Conservation (phyloP, 768 basidiomycete genomes). For the Russula compacta region DNA sequence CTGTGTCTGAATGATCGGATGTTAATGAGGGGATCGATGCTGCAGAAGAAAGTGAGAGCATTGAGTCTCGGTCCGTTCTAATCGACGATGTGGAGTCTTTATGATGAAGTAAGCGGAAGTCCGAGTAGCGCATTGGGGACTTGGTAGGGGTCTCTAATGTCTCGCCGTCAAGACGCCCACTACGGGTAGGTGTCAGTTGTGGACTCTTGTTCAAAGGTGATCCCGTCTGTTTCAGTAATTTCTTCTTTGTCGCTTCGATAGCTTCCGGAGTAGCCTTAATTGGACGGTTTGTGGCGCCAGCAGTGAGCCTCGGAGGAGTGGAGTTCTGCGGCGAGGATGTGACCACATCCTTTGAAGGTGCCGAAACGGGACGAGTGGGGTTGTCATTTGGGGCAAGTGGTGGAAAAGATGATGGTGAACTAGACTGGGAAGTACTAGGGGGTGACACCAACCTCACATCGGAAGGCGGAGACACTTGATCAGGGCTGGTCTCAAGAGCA, state of each 20-base stretch:
- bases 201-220: constrained; percentile 24
- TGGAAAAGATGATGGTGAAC: neutral
- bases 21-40: constrained; percentile 54
- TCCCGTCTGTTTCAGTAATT: constrained; percentile 35
- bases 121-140: constrained; percentile 12
- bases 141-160: constrained; percentile 7
- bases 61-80: constrained; percentile 23
- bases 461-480: neutral
- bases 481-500: constrained; percentile 16
- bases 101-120: constrained; percentile 8
- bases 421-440: neutral
- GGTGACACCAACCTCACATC: neutral
- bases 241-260: constrained; percentile 55
- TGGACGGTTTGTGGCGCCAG: neutral
- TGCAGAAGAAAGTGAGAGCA: constrained; percentile 27
- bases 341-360: neutral
- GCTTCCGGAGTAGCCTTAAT: constrained; percentile 38
- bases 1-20: constrained; percentile 50
- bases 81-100: constrained; percentile 16
- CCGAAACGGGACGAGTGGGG: neutral
- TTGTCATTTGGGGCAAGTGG: neutral
- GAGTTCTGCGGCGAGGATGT: neutral
- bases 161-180: neutral
- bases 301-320: neutral
- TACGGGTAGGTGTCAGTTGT: constrained; percentile 2